Percentiles rank a stretch among this genome's conserved stretches.
Conservation (phyloP, 129 eudicot species). For the Mikania micrantha region DNA sequence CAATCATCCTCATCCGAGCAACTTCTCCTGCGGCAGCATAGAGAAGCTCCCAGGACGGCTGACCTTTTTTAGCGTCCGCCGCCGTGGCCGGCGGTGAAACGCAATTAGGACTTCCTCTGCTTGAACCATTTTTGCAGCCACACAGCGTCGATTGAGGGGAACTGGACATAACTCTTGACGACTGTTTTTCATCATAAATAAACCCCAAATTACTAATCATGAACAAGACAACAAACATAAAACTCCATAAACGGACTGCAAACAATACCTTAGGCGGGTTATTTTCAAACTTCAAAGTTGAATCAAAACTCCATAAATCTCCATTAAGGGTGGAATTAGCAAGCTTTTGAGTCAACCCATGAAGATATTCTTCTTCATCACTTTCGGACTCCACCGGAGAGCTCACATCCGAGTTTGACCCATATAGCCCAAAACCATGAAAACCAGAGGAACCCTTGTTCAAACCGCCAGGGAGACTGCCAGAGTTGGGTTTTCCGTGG, state of each 20-base stretch:
- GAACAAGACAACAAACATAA: no score
- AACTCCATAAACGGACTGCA: background rate
- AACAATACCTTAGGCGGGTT: conserved; percentile 32
- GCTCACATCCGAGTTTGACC: conserved; percentile 49
- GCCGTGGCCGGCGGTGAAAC: conserved; percentile 41
- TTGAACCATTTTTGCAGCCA: conserved; percentile 44
- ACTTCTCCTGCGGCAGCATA: conserved; percentile 79
- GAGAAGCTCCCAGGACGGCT: conserved; percentile 44
- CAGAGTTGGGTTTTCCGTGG: background rate
- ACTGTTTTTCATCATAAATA: conserved; percentile 13
- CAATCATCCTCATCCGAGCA: conserved; percentile 57
- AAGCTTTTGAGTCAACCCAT: conserved; percentile 39
- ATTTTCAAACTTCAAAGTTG: conserved; percentile 16
- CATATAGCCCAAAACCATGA: conserved; percentile 22
- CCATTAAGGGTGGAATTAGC: conserved; percentile 20
- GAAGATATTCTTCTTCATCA: conserved; percentile 64
- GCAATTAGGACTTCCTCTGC: conserved; percentile 62
- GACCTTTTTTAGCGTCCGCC: conserved; percentile 8
- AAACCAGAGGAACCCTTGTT: background rate
- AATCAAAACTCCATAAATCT: conserved; percentile 26
- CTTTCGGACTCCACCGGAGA: conserved; percentile 81
- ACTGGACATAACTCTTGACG: conserved; percentile 38
- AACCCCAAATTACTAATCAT: background rate
- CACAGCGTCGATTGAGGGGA: conserved; percentile 86
- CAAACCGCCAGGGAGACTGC: background rate